Conservation (phyloP, 345 rosid species). For the Populus tremula region DNA sequence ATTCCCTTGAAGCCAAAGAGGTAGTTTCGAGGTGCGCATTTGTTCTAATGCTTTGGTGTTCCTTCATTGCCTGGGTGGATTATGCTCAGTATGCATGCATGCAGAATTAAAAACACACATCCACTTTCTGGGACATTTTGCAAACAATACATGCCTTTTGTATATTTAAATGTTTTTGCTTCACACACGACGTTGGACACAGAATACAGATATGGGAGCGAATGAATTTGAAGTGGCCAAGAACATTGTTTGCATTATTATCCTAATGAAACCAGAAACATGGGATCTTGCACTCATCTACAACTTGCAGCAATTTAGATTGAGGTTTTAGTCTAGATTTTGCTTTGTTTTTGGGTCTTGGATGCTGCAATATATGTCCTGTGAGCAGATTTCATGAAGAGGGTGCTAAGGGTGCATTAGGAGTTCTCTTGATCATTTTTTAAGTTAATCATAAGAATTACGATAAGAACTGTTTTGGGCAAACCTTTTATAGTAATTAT, state of each 20-base stretch:
- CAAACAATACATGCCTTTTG: background rate
- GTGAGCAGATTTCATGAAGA: background rate
- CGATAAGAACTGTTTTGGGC: no score
- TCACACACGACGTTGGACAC: background rate
- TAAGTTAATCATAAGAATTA: background rate
- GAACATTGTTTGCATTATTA: no score
- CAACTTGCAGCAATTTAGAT: background rate
- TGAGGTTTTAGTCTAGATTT: background rate
- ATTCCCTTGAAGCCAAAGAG: slow-evolving; percentile 81
- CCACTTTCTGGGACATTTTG: background rate
- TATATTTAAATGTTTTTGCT: background rate
- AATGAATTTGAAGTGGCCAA: background rate
- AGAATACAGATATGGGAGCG: background rate
- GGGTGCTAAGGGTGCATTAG: background rate
- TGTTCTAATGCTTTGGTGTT: slow-evolving; percentile 13
- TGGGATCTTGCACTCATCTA: background rate
- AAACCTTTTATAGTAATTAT: background rate
- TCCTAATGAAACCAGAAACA: background rate
- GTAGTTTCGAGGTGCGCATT: slow-evolving; percentile 67
- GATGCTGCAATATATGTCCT: background rate
- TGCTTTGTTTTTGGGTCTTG: background rate
- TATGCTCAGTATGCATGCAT: background rate
- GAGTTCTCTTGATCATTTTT: background rate
- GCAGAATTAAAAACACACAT: background rate
- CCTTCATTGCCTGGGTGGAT: background rate